phyloP scores from a whole-genome alignment of 352 stramenopile genomes.

The Pythium grandisporangium region DNA sequence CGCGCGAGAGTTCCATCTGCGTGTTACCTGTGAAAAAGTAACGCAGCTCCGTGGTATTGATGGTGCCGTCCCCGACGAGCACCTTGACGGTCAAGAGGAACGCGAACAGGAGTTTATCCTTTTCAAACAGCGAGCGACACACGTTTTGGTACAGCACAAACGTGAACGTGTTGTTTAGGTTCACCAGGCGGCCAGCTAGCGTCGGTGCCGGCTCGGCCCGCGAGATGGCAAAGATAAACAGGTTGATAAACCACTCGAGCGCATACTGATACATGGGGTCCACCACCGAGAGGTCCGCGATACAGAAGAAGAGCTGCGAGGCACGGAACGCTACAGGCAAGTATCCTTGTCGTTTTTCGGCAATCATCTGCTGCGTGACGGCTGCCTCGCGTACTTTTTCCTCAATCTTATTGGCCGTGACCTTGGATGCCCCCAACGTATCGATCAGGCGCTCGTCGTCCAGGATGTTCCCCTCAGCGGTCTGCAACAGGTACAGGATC shows the following conservation, averaged over 20 bases:
- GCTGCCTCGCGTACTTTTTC: conserved; percentile 91
- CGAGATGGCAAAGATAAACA: conserved; percentile 90
- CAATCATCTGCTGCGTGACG: conserved; percentile 90
- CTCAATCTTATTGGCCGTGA: conserved; percentile 92
- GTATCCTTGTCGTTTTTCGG: conserved; percentile 88
- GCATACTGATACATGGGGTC: conserved; percentile 97
- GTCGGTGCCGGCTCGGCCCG: conserved; percentile 67
- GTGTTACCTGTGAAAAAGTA: conserved; percentile 93
- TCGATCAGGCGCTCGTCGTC: conserved; percentile 94
- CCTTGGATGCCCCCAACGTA: conserved; percentile 89
- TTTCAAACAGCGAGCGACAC: conserved; percentile 95
- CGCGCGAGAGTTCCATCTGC: conserved; percentile 81
- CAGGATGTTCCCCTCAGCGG: conserved; percentile 92
- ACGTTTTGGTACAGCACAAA: conserved; percentile 93
- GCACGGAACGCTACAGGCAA: conserved; percentile 85
- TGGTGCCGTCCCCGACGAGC: conserved; percentile 65
- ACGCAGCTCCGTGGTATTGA: conserved; percentile 71
- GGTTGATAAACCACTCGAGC: conserved; percentile 94
- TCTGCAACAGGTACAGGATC: conserved; percentile 91
- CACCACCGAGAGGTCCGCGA: conserved; percentile 88
- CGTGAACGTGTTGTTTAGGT: conserved; percentile 94
- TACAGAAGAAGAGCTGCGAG: conserved; percentile 93
- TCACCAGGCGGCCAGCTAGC: conserved; percentile 74
- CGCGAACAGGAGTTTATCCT: conserved; percentile 94
- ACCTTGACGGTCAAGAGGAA: conserved; percentile 93